Base-by-base conservation (phyloP, 1,139 yeast species). In the Taphrina communis region DNA sequence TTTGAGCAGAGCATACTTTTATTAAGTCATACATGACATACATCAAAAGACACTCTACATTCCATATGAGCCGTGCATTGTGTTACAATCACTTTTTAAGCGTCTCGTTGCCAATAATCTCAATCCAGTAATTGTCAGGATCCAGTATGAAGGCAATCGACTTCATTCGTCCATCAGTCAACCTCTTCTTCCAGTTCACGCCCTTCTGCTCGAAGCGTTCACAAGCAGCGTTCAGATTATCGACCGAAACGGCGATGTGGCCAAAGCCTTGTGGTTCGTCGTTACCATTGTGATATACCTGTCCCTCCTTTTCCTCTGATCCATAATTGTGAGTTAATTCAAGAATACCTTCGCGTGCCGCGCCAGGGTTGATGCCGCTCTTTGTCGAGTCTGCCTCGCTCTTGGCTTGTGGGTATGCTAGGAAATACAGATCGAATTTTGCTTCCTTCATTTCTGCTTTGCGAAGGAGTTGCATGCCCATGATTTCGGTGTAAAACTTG, bases 321-420 rank as follows among this genome's bases (percentile, higher is more conserved):
- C 98, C 99, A 88, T 91, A 92, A 80, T 94, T 94, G 81, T 91
- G 95, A 60, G 98, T 93, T 76, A 94, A 82, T 79, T 94, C 99
- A 67, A 94, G 79, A 9, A 94, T 78, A 36, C 94, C 88, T 77
- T 90, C 90, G 70, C 85, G 80, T 59, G 76, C 73, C 44, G 83
- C 52, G 7, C 36, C 39, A 19, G 58, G 67, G 21, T 61, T 60
- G 48, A 56, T 35, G 65, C 61, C 62, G 21, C 44, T 41, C 35
- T 25, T 31, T 25, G 60, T 38, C 66, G 75, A 75, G 36, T 38
- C 19, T 14, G 56, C 62, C n/a, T 51, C 60, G 12, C 63, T 38
- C 44, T 56, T 36, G 11, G 55, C 55, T 82, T 84, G 65, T 62
- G 73, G 72, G 79, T 86, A 93, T 21, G 91, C 96, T 72, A 94